Conservation (phyloP, 345 rosid species). For the Brassica cretica region DNA sequence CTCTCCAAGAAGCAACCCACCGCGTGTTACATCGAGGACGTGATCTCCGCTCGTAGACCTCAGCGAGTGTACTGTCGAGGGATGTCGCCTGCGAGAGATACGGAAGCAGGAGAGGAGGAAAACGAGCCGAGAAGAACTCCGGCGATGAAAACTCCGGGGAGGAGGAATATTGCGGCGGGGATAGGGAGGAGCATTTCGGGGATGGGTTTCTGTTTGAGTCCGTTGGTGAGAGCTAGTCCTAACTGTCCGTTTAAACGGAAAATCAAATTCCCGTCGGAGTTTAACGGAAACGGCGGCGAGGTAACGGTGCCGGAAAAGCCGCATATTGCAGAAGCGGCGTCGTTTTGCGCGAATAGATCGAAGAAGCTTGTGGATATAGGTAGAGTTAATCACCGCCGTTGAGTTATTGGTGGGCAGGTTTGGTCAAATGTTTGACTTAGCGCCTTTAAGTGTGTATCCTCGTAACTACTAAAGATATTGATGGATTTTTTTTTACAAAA, state of each 20-base stretch:
- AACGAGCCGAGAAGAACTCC: constrained; percentile 41
- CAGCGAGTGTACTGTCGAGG: constrained; percentile 52
- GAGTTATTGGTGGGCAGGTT: constrained; percentile 28
- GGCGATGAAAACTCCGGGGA: constrained; percentile 34
- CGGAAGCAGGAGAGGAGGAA: constrained; percentile 31
- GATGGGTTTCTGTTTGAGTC: constrained; percentile 78
- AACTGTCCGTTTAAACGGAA: constrained; percentile 63
- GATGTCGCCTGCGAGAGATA: constrained; percentile 73
- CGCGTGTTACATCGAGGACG: constrained; percentile 38
- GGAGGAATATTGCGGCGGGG: constrained; percentile 40
- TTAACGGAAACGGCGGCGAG: constrained; percentile 44
- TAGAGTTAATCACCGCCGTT: constrained; percentile 62
- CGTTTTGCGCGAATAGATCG: constrained; percentile 74
- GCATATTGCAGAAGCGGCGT: constrained; percentile 67
- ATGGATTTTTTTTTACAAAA: constrained; percentile 5
- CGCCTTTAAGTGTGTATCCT: constrained; percentile 9
- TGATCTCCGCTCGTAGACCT: constrained; percentile 33
- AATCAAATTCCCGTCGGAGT: constrained; percentile 42
- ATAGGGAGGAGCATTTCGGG: constrained; percentile 51
- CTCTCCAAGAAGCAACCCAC: constrained; percentile 52
- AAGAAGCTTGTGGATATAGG: constrained; percentile 92
- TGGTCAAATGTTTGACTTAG: constrained; percentile 40
- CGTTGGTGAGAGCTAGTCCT: constrained; percentile 88
- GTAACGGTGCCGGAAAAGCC: constrained; percentile 52
- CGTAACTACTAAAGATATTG: neutral